Evolutionary conservation across 2,329 filamentous ascomycete species (phyloP), one percentile per base, ranked within the genome.

Genomic region (Fusarium compactum): DNA sequence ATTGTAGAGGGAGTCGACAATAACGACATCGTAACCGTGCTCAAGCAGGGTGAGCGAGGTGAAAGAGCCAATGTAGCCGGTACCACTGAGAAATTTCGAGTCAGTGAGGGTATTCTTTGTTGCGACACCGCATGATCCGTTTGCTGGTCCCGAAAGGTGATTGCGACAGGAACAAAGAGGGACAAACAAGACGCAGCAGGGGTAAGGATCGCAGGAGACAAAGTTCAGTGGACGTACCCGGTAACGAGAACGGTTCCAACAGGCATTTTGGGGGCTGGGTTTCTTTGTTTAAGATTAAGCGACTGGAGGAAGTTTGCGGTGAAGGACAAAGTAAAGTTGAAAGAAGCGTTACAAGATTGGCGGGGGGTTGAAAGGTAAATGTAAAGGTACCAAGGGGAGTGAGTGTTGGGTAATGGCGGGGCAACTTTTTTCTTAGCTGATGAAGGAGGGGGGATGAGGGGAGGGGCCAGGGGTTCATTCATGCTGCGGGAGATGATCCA

Each of bases 51-150:
- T 91, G 54, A 99, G 90, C 60, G 93, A 86, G 67, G 96, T 99
- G 87, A 98, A 98, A 53, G 95, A 98, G 80, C 96, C 96, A 82
- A 99, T 99, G 87, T 99, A 99, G 85, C 96, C 96, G 72, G 95
- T 97, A 78, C 96, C 96, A 88, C 96, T 98, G 80, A 65, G 75
- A 74, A 16, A 32, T 38, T 20, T 41, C 48, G 43, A 60, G 38
- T 78, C 63, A 77, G 75, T 66, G 64, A 71, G 45, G 44, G 41
- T 18, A 18, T 62, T 68, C 47, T 65, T 62, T 65, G 60, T 58
- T 56, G 69, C 65, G 68, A 54, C 69, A 63, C 29, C 32, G 20
- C n/a, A 53, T 40, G 52, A 57, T 51, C 54, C 14, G 53, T 46
- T 51, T 30, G 44, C 9, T 56, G 24, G 15, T n/a, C 18, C 30